These are phyloP conservation scores for Phaseolus lunatus DNA, from an alignment of 306 rosid species.

Conservation along the genomic window DNA sequence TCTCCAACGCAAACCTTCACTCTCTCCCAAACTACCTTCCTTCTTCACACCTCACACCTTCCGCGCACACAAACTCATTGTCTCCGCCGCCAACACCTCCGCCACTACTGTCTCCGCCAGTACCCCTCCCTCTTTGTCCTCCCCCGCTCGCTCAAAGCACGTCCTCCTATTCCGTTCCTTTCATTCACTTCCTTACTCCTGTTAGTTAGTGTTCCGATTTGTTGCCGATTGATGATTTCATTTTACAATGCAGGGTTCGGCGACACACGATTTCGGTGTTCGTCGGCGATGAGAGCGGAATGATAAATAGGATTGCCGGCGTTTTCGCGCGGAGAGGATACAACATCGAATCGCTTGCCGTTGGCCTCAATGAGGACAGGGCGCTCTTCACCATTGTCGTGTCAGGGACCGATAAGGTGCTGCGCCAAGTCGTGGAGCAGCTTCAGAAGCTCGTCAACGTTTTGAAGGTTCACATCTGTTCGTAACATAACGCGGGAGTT, in stretches of 20 bases:
- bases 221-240: background rate
- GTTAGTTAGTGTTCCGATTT: background rate
- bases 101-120: constrained; percentile 39
- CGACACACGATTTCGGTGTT: constrained; percentile 84
- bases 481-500: background rate
- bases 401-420: constrained; percentile 66
- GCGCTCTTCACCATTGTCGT: constrained; percentile 86
- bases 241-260: constrained; percentile 55
- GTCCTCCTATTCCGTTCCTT: background rate
- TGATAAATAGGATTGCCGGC: constrained; percentile 84
- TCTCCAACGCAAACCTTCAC: constrained; percentile 11
- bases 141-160: constrained; percentile 57
- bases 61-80: constrained; percentile 47
- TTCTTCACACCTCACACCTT: constrained; percentile 8
- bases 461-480: constrained; percentile 51
- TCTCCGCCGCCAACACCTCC: constrained; percentile 47
- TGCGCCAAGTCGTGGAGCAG: constrained; percentile 79
- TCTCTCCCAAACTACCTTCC: constrained; percentile 37
- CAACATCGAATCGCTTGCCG: constrained; percentile 85
- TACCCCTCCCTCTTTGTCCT: constrained; percentile 46
- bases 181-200: background rate
- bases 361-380: constrained; percentile 77
- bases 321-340: constrained; percentile 85
- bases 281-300: constrained; percentile 89
- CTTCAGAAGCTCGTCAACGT: constrained; percentile 84